Evolutionary conservation across 345 rosid species (phyloP).

Genomic region (Lumnitzera littorea): DNA sequence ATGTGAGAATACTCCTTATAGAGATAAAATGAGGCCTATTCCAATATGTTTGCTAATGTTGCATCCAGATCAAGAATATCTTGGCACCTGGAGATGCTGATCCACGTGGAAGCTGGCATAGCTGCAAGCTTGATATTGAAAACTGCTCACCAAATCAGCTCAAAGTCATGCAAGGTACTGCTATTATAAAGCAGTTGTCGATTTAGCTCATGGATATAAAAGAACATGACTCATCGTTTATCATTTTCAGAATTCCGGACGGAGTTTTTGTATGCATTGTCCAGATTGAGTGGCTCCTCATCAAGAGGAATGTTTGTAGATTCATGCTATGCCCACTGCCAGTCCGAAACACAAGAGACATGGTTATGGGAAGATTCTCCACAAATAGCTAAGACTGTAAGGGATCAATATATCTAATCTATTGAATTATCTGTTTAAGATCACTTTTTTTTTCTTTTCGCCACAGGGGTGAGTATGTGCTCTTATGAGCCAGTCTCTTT

Average conservation of each 20-base stretch:
- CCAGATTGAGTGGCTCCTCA: constrained; percentile 39
- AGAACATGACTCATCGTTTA: neutral
- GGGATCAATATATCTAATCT: neutral
- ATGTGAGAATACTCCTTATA: too few relatives aligned
- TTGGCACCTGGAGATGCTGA: constrained; percentile 77
- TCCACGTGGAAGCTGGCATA: constrained; percentile 70
- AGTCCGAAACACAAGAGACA: constrained; percentile 68
- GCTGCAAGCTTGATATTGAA: constrained; percentile 64
- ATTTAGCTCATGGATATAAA: neutral
- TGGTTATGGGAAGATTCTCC: constrained; percentile 79
- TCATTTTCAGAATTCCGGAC: constrained; percentile 52
- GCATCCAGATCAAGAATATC: constrained; percentile 62
- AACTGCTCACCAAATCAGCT: constrained; percentile 65
- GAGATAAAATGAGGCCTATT: too few relatives aligned
- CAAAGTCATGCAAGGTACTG: constrained; percentile 64
- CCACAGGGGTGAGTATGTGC: neutral
- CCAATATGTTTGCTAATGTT: neutral
- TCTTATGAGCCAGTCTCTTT: neutral
- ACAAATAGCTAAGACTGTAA: constrained; percentile 43
- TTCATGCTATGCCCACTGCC: constrained; percentile 89
- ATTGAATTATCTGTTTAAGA: neutral
- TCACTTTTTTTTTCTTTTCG: neutral
- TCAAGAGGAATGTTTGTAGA: constrained; percentile 74
- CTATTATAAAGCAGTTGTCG: neutral
- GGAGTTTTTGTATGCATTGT: constrained; percentile 54